Percentiles rank a stretch among this genome's conserved stretches.
Evolutionary conservation across 768 basidiomycete genomes (phyloP).

Genomic region (Russula griseocarnosa): DNA sequence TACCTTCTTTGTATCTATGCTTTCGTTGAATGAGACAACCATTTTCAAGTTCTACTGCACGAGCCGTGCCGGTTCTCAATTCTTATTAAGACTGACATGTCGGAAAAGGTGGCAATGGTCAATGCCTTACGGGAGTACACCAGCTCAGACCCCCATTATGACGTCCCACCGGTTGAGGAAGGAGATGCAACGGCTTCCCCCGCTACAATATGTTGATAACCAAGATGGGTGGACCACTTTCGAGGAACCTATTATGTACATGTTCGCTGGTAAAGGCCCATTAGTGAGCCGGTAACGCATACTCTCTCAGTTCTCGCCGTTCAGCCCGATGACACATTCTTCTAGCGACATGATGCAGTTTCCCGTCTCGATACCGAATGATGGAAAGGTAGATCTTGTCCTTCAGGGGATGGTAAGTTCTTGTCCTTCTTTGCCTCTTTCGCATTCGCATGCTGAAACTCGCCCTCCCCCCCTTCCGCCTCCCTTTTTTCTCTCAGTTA

Average conservation of each 20-base stretch:
- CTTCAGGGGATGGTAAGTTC: conserved; percentile 56
- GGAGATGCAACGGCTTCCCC: conserved; percentile 39
- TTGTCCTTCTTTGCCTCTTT: conserved; percentile 17
- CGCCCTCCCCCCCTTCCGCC: background rate
- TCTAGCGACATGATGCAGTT: conserved; percentile 74
- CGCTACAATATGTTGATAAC: conserved; percentile 44
- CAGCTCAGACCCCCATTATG: conserved; percentile 9
- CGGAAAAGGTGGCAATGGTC: conserved; percentile 71
- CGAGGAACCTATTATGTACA: conserved; percentile 61
- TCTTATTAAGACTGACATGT: conserved; percentile 62
- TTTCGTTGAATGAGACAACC: background rate
- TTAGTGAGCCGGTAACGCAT: conserved; percentile 57
- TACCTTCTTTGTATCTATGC: background rate
- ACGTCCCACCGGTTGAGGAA: conserved; percentile 16
- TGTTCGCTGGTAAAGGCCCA: conserved; percentile 77
- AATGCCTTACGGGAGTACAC: conserved; percentile 43
- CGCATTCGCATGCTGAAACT: conserved; percentile 8
- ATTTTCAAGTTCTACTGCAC: conserved; percentile 50
- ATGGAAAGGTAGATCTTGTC: conserved; percentile 72
- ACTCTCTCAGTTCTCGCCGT: background rate
- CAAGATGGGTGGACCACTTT: conserved; percentile 67
- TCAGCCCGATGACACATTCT: conserved; percentile 17
- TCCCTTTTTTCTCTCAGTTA: conserved; percentile 35
- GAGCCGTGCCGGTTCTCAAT: conserved; percentile 67
- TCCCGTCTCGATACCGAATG: conserved; percentile 73